Evolutionary conservation across 257 asterid genomes (phyloP).

Genomic region (Gynochthodes officinalis): DNA sequence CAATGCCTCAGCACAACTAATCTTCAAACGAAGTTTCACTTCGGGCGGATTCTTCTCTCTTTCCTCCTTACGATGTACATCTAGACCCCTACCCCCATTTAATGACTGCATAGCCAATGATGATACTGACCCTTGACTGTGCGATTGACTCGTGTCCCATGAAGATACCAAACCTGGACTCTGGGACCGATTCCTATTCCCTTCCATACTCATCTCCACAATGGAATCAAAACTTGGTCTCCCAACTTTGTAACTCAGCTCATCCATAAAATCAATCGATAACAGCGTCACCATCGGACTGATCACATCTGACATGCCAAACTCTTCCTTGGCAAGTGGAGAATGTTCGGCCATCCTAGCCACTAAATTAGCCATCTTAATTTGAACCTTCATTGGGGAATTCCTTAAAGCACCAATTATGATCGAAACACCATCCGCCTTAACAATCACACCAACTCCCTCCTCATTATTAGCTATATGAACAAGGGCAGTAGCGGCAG

Average conservation of each 20-base stretch:
- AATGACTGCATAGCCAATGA: slow-evolving; percentile 40
- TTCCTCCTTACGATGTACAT: slow-evolving; percentile 45
- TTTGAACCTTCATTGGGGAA: slow-evolving; percentile 67
- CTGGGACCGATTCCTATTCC: slow-evolving; percentile 56
- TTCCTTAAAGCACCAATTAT: slow-evolving; percentile 60
- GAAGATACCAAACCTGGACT: no score
- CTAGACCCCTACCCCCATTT: slow-evolving; percentile 46
- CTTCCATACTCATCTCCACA: slow-evolving; percentile 65
- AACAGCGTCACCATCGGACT: slow-evolving; percentile 69
- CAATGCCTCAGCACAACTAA: slow-evolving; percentile 64
- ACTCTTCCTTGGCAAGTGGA: slow-evolving; percentile 60
- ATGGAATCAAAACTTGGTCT: slow-evolving; percentile 56
- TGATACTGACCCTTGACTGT: slow-evolving; percentile 37
- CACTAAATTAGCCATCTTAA: slow-evolving; percentile 55
- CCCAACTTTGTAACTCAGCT: slow-evolving; percentile 34
- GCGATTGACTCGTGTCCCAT: no score
- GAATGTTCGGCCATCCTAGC: slow-evolving; percentile 65
- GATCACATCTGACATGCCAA: slow-evolving; percentile 73
- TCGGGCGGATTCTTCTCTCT: slow-evolving; percentile 65
- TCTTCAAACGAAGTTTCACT: slow-evolving; percentile 51
- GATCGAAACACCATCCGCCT: slow-evolving; percentile 48
- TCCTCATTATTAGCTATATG: slow-evolving; percentile 55
- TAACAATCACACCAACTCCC: slow-evolving; percentile 45
- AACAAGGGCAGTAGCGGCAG: slow-evolving; percentile 54
- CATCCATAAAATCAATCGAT: slow-evolving; percentile 65